Evolutionary conservation across 345 rosid genomes (phyloP).

Genomic region (Capsella bursapastoris): DNA sequence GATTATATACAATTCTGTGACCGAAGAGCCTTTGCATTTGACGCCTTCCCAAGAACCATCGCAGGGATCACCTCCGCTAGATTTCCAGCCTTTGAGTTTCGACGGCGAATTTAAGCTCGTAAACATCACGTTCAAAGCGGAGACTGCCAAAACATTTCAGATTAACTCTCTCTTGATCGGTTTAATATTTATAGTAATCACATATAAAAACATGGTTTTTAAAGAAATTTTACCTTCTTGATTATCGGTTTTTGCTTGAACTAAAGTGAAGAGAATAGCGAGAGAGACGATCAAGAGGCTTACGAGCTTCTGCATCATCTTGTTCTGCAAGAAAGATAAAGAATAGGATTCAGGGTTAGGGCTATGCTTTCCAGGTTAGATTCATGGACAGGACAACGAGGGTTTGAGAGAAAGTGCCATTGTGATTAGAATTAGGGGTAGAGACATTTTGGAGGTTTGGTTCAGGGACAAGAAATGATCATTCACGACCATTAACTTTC

Average conservation of each 20-base stretch:
- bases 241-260: slow-evolving; percentile 55
- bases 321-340: slow-evolving; percentile 5
- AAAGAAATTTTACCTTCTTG: slow-evolving; percentile 51
- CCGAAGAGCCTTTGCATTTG: slow-evolving; percentile 75
- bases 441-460: slow-evolving; percentile 26
- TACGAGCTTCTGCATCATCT: slow-evolving; percentile 34
- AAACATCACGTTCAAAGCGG: slow-evolving; percentile 88
- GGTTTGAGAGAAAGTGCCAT: slow-evolving; percentile 34
- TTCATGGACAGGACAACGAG: slow-evolving; percentile 24
- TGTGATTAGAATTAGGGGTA: slow-evolving; percentile 22
- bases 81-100: slow-evolving; percentile 70
- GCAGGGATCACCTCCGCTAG: slow-evolving; percentile 92
- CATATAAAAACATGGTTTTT: neutral
- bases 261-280: slow-evolving; percentile 38
- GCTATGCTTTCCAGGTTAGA: slow-evolving; percentile 16
- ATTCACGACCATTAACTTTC: slow-evolving; percentile 32
- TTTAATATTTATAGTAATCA: neutral
- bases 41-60: slow-evolving; percentile 85
- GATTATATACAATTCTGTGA: slow-evolving; percentile 65
- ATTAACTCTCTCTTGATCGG: slow-evolving; percentile 9
- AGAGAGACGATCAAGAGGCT: slow-evolving; percentile 43
- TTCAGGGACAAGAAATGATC: slow-evolving; percentile 31
- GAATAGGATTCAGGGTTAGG: neutral
- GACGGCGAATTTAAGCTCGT: slow-evolving; percentile 82
- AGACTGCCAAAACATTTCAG: slow-evolving; percentile 49